Base-by-base conservation (phyloP, 495 filamentous ascomycete genomes). In the Penicillium chermesinum region DNA sequence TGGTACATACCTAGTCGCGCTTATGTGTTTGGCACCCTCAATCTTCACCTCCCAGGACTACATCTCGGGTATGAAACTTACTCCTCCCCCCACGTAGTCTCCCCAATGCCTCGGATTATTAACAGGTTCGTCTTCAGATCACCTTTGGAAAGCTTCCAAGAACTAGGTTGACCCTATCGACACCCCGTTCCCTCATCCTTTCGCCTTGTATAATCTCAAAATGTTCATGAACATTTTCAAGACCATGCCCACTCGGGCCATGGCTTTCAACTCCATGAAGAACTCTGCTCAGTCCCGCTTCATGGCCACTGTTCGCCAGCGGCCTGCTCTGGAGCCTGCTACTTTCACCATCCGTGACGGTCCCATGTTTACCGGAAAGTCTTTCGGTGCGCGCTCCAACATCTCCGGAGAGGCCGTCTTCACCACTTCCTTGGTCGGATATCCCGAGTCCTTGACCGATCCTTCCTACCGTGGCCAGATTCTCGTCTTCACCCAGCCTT, bases 401-500 rank as follows among this genome's bases (percentile, higher is more conserved):
- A 87, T 93, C 63, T 89, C 86, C 49, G 91, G 90, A 49, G 90
- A 96, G 70, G 90, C 91, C 37, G 89, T 95, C 58, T 95, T 95
- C 80, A 96, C 89, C 52, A 95, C 89, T 44, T 91, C 87, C 20
- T 77, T 91, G 48, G 91, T 96, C 49, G 90, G 89, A 50, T 98
- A 98, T 64, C 93, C 93, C 51, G 94, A 98, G 73, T 96, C 91
- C 37, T 82, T 99, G 81, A 97, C 93, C 62, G 94, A 97, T 60
- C 94, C 93, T 33, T 97, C 93, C 22, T 99, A 99, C 77, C 90
- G 94, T 55, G 94, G 94, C 37, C 94, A 99, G 74, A 97, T 97
- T 48, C 75, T 96, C 58, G 91, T 97, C 60, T 96, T 99, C 77
- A 99, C 93, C 45, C 89, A 95, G 65, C 93, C 93, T n/a, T 73